Conservation (phyloP, 352 stramenopile genomes). For the Phytophthora brassicae region DNA sequence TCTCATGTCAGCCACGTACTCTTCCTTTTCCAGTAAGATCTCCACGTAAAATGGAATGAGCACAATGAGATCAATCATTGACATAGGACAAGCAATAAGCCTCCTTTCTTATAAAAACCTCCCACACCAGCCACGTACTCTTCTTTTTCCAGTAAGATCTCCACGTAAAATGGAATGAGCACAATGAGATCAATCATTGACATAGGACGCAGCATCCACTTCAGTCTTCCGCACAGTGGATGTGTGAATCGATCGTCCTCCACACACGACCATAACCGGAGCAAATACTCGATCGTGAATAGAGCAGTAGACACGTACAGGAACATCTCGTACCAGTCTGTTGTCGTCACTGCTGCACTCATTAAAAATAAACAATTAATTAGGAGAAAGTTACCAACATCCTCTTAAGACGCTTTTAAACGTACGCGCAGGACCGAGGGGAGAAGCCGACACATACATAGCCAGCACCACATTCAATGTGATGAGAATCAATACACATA, state of each 20-base stretch:
- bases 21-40: slow-evolving; percentile 60
- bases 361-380: not conserved
- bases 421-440: slow-evolving; percentile 25
- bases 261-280: slow-evolving; percentile 82
- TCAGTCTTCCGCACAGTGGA: slow-evolving; percentile 54
- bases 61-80: slow-evolving; percentile 74
- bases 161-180: slow-evolving; percentile 78
- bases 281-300: slow-evolving; percentile 74
- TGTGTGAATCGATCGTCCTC: slow-evolving; percentile 70
- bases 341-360: slow-evolving; percentile 40
- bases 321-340: slow-evolving; percentile 73
- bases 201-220: slow-evolving; percentile 81
- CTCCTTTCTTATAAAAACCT: too few species aligned
- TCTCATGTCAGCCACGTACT: slow-evolving; percentile 52
- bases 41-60: slow-evolving; percentile 83
- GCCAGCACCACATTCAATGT: slow-evolving; percentile 76
- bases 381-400: too few species aligned
- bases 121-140: slow-evolving; percentile 51
- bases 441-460: slow-evolving; percentile 55
- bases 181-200: slow-evolving; percentile 79
- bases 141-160: slow-evolving; percentile 66
- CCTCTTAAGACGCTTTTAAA: not conserved
- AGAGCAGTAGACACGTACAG: slow-evolving; percentile 75
- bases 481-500: slow-evolving; percentile 73
- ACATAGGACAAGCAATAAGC: slow-evolving; percentile 81